phyloP scores from a whole-genome alignment of 495 filamentous ascomycete species.

The Astrocystis sublimbata region DNA sequence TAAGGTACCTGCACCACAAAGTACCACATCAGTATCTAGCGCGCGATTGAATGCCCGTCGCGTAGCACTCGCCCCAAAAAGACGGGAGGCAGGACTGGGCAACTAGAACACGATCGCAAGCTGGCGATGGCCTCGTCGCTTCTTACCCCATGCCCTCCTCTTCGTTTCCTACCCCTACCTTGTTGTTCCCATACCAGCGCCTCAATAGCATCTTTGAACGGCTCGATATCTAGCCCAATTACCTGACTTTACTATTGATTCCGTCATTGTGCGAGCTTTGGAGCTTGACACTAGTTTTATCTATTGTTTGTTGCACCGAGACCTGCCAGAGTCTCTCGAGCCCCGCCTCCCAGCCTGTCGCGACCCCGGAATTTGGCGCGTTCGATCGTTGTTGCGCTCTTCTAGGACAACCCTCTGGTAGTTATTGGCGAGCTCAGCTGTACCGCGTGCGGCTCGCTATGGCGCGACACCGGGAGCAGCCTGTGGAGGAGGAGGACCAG shows the following conservation, averaged over 20 bases:
- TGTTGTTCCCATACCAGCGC: neutral
- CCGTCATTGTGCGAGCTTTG: neutral
- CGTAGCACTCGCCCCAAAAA: slow-evolving; percentile 22
- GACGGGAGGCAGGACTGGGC: slow-evolving; percentile 12
- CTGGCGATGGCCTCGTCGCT: slow-evolving; percentile 16
- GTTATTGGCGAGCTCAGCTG: neutral
- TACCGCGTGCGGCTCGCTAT: slow-evolving; percentile 15
- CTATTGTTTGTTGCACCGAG: neutral
- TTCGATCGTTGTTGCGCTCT: neutral
- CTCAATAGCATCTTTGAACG: neutral
- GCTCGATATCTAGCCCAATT: neutral
- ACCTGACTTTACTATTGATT: neutral
- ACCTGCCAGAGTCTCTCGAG: neutral
- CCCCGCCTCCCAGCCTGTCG: slow-evolving; percentile 11
- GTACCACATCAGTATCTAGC: too few species aligned
- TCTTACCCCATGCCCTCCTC: neutral
- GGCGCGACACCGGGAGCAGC: slow-evolving; percentile 35
- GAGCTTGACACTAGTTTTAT: neutral
- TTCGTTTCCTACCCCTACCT: neutral
- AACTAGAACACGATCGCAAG: slow-evolving; percentile 15
- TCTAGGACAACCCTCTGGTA: neutral
- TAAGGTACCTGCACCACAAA: neutral
- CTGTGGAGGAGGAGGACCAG: slow-evolving; percentile 35
- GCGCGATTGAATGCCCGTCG: slow-evolving; percentile 20
- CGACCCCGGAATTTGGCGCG: neutral